Evolutionary conservation across 116 monocot species (phyloP).

Genomic region (Posidonia oceanica): DNA sequence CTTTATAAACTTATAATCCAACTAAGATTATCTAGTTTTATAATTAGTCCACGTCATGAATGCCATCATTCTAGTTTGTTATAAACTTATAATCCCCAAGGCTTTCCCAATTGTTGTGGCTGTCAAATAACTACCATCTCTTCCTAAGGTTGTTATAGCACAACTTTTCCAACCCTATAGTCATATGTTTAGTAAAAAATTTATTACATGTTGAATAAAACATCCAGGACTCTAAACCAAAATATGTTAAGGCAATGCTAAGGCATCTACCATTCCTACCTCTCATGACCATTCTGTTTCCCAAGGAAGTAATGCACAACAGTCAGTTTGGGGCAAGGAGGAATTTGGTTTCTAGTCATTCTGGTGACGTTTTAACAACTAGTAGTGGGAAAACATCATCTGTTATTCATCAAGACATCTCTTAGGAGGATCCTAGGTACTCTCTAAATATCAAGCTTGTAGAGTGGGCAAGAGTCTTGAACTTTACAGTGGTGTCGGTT

Average conservation of each 20-base stretch:
- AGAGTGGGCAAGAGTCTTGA: constrained; percentile 70
- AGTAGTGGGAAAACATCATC: constrained; percentile 12
- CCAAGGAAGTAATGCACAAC: constrained; percentile 1
- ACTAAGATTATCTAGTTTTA: too few relatives aligned
- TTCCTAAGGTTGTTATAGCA: too few relatives aligned
- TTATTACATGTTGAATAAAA: too few relatives aligned
- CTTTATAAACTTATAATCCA: too few relatives aligned
- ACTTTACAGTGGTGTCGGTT: background rate
- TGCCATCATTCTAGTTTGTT: too few relatives aligned
- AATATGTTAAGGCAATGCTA: background rate
- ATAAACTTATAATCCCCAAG: too few relatives aligned
- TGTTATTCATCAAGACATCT: constrained; percentile 4
- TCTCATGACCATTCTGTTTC: constrained; percentile 12
- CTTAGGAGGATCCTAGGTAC: constrained; percentile 12
- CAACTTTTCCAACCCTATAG: too few relatives aligned
- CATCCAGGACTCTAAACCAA: too few relatives aligned
- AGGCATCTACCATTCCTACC: background rate
- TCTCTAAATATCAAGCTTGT: constrained; percentile 27
- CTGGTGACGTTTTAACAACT: constrained; percentile 14
- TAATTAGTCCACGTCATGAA: too few relatives aligned
- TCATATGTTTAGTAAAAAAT: too few relatives aligned
- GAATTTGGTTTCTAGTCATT: constrained; percentile 14
- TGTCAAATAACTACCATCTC: too few relatives aligned
- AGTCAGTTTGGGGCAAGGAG: constrained; percentile 12
- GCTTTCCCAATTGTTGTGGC: too few relatives aligned